Evolutionary conservation across 345 rosid species (phyloP).

Genomic region (Syzygium aqueum): DNA sequence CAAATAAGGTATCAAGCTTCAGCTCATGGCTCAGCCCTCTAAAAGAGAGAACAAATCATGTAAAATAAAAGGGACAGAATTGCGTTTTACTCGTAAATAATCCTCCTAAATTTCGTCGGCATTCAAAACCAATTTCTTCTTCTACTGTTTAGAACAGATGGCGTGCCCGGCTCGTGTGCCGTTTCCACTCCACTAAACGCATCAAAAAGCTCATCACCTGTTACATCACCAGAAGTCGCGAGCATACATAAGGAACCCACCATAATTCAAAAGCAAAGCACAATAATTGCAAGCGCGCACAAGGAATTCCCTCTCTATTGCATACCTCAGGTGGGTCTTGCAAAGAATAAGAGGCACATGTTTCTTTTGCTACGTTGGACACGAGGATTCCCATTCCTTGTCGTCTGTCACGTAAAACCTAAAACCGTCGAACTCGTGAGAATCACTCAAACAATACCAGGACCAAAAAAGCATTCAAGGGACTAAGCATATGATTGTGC

Average conservation of each 20-base stretch:
- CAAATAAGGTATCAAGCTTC: background rate
- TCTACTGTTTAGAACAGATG: background rate
- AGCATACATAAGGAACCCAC: background rate
- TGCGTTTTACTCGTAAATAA: background rate
- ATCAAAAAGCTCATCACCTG: conserved; percentile 73
- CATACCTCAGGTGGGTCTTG: conserved; percentile 78
- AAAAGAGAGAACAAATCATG: background rate
- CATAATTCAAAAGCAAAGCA: background rate
- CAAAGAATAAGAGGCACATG: conserved; percentile 79
- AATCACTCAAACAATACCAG: background rate
- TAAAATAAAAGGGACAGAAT: background rate
- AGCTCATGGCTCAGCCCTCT: background rate
- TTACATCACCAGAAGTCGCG: background rate
- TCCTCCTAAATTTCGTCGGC: background rate
- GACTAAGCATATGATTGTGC: background rate
- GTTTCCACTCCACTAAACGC: conserved; percentile 74
- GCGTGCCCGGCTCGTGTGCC: background rate
- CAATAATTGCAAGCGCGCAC: background rate
- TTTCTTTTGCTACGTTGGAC: conserved; percentile 77
- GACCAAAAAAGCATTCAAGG: background rate
- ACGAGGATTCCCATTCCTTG: conserved; percentile 92
- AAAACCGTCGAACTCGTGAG: background rate
- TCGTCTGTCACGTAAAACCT: conserved; percentile 65
- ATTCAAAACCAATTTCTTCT: background rate
- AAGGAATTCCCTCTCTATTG: background rate